Evolutionary conservation across 441 rosid genomes (phyloP).

Genomic region (Biscutella laevigata): DNA sequence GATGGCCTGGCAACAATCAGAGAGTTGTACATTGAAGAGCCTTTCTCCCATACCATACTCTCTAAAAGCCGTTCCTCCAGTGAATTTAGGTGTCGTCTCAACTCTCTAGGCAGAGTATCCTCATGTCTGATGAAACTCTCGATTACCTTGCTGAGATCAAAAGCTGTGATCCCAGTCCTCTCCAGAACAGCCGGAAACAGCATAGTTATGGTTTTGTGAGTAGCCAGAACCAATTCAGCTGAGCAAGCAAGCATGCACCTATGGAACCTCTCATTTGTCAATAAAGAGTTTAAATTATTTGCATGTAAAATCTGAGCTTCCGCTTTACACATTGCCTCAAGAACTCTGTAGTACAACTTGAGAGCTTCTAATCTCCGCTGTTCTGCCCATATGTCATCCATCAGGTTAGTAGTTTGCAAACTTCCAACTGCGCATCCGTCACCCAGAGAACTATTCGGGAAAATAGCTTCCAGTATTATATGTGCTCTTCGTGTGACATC

Average conservation of each 20-base stretch:
- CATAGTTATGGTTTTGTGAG: constrained; percentile 89
- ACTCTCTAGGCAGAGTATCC: constrained; percentile 91
- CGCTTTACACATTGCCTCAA: constrained; percentile 93
- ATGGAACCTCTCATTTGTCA: constrained; percentile 96
- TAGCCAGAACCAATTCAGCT: constrained; percentile 88
- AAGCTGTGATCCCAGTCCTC: constrained; percentile 93
- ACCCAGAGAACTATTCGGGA: constrained; percentile 61
- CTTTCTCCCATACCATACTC: constrained; percentile 99
- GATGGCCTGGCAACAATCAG: constrained; percentile 75
- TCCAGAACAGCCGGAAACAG: constrained; percentile 93
- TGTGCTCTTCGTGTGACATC: constrained; percentile 79
- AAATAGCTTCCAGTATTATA: constrained; percentile 83
- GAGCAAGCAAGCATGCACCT: constrained; percentile 99
- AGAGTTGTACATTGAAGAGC: constrained; percentile 94
- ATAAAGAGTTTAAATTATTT: constrained; percentile 68
- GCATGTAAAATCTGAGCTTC: constrained; percentile 79
- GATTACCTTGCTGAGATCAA: constrained; percentile 97
- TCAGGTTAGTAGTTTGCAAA: constrained; percentile 62
- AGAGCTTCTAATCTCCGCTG: constrained; percentile 80
- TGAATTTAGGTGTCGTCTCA: constrained; percentile 91
- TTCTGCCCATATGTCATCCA: constrained; percentile 95
- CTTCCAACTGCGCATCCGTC: constrained; percentile 58
- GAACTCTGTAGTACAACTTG: constrained; percentile 80
- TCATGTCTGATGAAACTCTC: constrained; percentile 97
- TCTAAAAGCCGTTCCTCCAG: constrained; percentile 91